These are phyloP conservation scores for Nematodospora valgi DNA, from an alignment of 805 yeast species.

Conservation along the genomic window DNA sequence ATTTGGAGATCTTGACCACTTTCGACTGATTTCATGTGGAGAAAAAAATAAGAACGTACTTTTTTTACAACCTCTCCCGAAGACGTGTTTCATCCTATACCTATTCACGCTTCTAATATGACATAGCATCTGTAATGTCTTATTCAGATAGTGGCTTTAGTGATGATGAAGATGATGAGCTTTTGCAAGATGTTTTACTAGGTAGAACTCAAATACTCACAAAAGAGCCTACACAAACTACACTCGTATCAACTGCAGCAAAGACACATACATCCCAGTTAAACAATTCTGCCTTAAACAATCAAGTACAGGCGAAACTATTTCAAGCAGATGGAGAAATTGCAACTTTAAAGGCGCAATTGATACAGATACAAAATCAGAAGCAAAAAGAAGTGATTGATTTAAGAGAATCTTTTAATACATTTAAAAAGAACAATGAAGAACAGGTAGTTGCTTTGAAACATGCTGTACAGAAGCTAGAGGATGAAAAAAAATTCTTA, in stretches of 20 bases:
- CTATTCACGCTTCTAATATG: not conserved
- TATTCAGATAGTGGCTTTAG: conserved; percentile 11
- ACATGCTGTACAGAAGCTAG: conserved; percentile 32
- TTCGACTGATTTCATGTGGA: no score
- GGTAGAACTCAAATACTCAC: conserved; percentile 15
- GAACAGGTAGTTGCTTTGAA: conserved; percentile 30
- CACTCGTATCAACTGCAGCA: not conserved
- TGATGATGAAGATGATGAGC: conserved; percentile 41
- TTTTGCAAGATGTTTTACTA: conserved; percentile 45
- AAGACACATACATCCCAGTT: not conserved
- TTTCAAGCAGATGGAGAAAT: conserved; percentile 73
- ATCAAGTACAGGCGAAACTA: conserved; percentile 26
- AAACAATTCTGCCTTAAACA: not conserved
- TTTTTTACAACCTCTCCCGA: no score
- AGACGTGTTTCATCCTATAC: conserved; percentile 3
- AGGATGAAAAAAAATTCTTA: conserved; percentile 42
- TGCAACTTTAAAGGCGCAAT: conserved; percentile 67
- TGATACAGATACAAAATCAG: conserved; percentile 43
- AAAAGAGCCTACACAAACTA: conserved; percentile 9
- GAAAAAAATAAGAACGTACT: no score
- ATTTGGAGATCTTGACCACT: no score
- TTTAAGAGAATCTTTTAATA: conserved; percentile 17
- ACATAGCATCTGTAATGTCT: conserved; percentile 6
- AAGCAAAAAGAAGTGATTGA: conserved; percentile 34
- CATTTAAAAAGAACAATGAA: conserved; percentile 18